These are phyloP conservation scores for Cladorrhinum sp. DNA, from an alignment of 2,329 filamentous ascomycete species.

Conservation along the genomic window DNA sequence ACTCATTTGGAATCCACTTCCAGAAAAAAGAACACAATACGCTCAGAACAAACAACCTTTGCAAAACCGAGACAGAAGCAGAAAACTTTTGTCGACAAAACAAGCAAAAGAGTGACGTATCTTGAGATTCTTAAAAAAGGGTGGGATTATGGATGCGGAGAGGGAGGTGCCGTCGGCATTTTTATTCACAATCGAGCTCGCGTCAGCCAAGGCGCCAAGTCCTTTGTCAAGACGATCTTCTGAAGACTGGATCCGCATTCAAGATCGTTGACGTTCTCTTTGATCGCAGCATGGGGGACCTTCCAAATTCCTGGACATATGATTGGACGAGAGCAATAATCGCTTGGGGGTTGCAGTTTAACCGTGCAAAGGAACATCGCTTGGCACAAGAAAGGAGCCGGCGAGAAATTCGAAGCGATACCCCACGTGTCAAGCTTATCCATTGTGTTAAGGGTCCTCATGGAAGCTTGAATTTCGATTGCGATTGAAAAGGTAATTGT, in stretches of 20 bases:
- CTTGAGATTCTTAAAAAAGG: background rate
- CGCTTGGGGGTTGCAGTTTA: background rate
- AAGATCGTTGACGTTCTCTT: constrained; percentile 2
- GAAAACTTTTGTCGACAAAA: background rate
- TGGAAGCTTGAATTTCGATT: background rate
- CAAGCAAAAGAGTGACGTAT: background rate
- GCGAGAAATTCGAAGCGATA: background rate
- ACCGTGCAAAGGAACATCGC: background rate
- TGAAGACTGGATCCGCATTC: background rate
- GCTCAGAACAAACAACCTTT: background rate
- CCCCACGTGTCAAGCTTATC: background rate
- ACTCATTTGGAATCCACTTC: background rate
- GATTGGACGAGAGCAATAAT: background rate
- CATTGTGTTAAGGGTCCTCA: no score
- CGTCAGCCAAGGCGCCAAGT: constrained; percentile 4
- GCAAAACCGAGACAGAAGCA: background rate
- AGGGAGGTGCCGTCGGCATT: background rate
- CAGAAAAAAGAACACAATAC: background rate
- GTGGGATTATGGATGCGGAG: background rate
- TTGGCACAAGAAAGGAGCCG: background rate
- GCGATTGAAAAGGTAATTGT: background rate
- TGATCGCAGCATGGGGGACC: background rate
- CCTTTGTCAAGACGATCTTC: background rate
- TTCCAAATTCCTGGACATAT: background rate
- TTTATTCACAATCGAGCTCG: background rate